phyloP scores from a whole-genome alignment of 2,329 filamentous ascomycete genomes.

The Aspergillus thermomutatus region DNA sequence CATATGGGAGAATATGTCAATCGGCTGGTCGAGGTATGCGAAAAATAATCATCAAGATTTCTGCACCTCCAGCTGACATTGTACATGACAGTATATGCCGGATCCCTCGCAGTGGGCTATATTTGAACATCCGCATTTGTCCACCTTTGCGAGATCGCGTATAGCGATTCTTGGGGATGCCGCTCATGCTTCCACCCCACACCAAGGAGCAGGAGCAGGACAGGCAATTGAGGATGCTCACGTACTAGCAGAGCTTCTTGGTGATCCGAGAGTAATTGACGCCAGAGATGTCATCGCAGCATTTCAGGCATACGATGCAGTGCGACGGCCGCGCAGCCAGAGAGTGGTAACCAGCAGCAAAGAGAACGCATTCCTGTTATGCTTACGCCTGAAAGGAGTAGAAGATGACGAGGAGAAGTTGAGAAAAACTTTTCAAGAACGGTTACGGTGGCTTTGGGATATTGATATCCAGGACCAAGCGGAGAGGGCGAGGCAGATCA shows the following conservation, averaged over 20 bases:
- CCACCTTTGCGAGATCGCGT: constrained; percentile 27
- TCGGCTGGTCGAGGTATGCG: constrained; percentile 25
- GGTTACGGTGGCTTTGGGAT: constrained; percentile 35
- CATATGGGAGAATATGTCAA: constrained; percentile 28
- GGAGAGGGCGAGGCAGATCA: constrained; percentile 19
- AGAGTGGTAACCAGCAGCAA: constrained; percentile 51
- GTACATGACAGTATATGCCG: constrained; percentile 22
- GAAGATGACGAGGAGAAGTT: constrained; percentile 26
- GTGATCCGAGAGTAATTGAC: constrained; percentile 30
- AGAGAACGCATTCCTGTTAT: constrained; percentile 36
- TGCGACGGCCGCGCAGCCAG: constrained; percentile 49
- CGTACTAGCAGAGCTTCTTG: constrained; percentile 45
- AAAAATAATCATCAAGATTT: background rate
- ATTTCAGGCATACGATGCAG: constrained; percentile 51
- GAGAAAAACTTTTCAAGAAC: constrained; percentile 17
- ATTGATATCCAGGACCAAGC: constrained; percentile 27
- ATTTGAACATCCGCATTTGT: constrained; percentile 31
- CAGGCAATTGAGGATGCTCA: constrained; percentile 39
- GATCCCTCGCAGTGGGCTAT: constrained; percentile 36
- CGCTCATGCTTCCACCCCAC: constrained; percentile 37
- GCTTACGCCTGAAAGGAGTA: constrained; percentile 24
- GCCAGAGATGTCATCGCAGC: constrained; percentile 40
- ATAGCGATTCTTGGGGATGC: constrained; percentile 37
- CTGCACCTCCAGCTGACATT: background rate
- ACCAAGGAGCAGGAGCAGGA: constrained; percentile 38